Percentiles rank a stretch among this genome's conserved stretches.
Evolutionary conservation across 2,329 filamentous ascomycete species (phyloP).

Genomic region (Lasiodiplodia gonubiensis): DNA sequence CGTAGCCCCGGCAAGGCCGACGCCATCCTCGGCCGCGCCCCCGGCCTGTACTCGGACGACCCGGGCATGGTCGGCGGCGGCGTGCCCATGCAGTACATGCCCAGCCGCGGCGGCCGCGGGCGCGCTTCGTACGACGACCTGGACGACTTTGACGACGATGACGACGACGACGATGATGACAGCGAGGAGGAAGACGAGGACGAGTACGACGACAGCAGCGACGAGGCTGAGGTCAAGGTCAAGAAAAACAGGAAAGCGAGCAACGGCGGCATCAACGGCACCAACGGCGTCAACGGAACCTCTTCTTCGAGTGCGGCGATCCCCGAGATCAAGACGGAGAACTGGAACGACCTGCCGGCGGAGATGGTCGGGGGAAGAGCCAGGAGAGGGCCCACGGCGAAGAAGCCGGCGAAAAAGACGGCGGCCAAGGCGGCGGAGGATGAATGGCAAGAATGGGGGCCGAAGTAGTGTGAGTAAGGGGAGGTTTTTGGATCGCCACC

Average conservation of each 20-base stretch:
- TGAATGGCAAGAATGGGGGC: conserved; percentile 27
- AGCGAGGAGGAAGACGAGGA: conserved; percentile 33
- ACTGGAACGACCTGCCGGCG: conserved; percentile 58
- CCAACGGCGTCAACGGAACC: not conserved
- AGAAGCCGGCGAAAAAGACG: not conserved
- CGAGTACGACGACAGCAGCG: conserved; percentile 39
- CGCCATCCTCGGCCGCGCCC: conserved; percentile 48
- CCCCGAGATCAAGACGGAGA: conserved; percentile 38
- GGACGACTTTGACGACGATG: conserved; percentile 25
- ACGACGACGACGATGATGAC: conserved; percentile 42
- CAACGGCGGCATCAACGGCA: not conserved
- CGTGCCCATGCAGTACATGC: conserved; percentile 50
- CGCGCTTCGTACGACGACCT: conserved; percentile 22
- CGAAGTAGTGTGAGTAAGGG: not conserved
- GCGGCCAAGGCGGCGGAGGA: conserved; percentile 19
- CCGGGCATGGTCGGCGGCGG: conserved; percentile 31
- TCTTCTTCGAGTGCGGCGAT: not conserved
- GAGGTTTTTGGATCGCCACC: not conserved
- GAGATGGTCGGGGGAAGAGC: conserved; percentile 43
- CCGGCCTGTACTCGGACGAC: conserved; percentile 43
- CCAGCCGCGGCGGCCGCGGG: conserved; percentile 31
- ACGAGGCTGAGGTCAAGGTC: conserved; percentile 43
- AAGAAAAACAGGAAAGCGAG: conserved; percentile 36
- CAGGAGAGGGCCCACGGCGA: not conserved
- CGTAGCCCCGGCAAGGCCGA: conserved; percentile 49